A percentile compares a stretch with the other conserved stretches of the same genome.
Evolutionary conservation across 2,329 filamentous ascomycete genomes (phyloP).

Genomic region (Alternaria triticina): DNA sequence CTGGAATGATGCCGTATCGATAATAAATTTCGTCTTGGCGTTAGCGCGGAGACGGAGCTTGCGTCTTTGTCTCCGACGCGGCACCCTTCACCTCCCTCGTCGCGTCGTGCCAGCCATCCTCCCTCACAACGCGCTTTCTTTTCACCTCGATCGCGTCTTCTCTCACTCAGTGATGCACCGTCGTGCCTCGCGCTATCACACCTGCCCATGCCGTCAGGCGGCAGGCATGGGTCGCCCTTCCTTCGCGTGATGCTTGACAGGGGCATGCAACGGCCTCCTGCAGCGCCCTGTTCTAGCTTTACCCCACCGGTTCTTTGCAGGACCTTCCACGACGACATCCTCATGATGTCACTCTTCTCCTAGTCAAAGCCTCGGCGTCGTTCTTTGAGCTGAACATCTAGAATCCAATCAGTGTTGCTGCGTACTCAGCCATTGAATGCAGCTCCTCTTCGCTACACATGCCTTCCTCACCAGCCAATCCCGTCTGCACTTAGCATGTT

Average conservation of each 20-base stretch:
- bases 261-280: background rate
- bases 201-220: background rate
- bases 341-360: background rate
- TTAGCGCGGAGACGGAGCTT: slow-evolving; percentile 15
- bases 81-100: background rate
- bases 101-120: background rate
- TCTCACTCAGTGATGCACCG: background rate
- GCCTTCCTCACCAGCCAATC: background rate
- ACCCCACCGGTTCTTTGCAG: slow-evolving; percentile 3
- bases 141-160: background rate
- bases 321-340: background rate
- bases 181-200: background rate
- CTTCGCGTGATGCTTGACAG: background rate
- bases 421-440: background rate
- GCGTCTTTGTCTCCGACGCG: slow-evolving; percentile 7
- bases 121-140: background rate
- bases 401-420: background rate
- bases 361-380: background rate
- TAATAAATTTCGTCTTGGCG: slow-evolving; percentile 29
- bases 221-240: background rate
- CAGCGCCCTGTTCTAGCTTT: background rate
- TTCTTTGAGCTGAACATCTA: background rate
- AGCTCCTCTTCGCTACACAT: background rate
- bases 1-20: slow-evolving; percentile 8
- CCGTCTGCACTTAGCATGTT: background rate